These are phyloP conservation scores for Cyberlindnera mrakii DNA, from an alignment of 805 yeast species.

Conservation along the genomic window DNA sequence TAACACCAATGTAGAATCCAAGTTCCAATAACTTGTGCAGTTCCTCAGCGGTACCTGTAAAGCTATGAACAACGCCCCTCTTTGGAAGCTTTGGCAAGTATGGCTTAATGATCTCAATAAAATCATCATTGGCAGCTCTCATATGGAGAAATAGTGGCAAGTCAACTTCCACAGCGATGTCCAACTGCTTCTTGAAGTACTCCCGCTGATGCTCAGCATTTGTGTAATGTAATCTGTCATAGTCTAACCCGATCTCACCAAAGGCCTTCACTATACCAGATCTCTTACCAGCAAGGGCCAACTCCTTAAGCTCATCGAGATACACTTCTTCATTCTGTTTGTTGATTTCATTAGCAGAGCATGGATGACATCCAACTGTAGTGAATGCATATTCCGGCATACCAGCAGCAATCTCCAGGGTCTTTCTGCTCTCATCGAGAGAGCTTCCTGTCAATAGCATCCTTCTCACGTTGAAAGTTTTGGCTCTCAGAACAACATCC, in stretches of 20 bases:
- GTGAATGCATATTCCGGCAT: slow-evolving; percentile 37
- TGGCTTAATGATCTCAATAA: slow-evolving; percentile 56
- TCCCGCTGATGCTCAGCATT: slow-evolving; percentile 57
- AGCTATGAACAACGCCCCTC: slow-evolving; percentile 87
- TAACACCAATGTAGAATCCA: slow-evolving; percentile 73
- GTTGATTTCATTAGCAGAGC: slow-evolving; percentile 59
- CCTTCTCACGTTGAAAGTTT: slow-evolving; percentile 53
- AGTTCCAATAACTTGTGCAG: slow-evolving; percentile 46
- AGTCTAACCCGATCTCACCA: slow-evolving; percentile 95
- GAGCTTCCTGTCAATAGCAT: slow-evolving; percentile 84
- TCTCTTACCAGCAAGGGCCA: slow-evolving; percentile 43
- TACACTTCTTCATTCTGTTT: slow-evolving; percentile 30
- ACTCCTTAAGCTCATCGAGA: slow-evolving; percentile 39
- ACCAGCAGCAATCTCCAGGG: slow-evolving; percentile 45
- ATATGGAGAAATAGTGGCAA: slow-evolving; percentile 87
- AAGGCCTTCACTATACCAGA: slow-evolving; percentile 65
- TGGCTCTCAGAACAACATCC: slow-evolving; percentile 62
- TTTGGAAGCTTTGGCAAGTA: slow-evolving; percentile 32
- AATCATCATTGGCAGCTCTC: slow-evolving; percentile 82
- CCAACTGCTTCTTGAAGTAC: slow-evolving; percentile 71
- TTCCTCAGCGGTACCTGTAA: slow-evolving; percentile 77
- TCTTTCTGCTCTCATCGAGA: slow-evolving; percentile 56
- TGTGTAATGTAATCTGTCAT: slow-evolving; percentile 80
- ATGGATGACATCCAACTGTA: slow-evolving; percentile 96
- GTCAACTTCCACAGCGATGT: slow-evolving; percentile 48